Percentiles rank a stretch among this genome's conserved stretches.
Conservation (phyloP, 2,329 filamentous ascomycete genomes). For the Ophiocordyceps camponoti-leonardi region DNA sequence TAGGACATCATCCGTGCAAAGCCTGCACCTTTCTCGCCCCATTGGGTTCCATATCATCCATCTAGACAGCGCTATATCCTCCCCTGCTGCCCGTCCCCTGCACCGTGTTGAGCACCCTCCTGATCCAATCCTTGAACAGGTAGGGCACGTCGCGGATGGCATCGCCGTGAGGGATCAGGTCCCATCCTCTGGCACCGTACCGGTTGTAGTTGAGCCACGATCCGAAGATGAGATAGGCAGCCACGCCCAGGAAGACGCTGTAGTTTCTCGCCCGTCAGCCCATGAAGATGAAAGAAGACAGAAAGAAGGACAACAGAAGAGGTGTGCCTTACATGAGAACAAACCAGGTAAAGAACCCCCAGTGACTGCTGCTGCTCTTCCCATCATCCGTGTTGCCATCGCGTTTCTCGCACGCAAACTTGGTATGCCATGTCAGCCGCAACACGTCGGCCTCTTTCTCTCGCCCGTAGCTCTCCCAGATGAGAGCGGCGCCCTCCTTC, state of each 20-base stretch:
- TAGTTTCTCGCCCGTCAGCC: neutral
- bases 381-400: constrained; percentile 18
- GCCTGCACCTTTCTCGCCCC: too few relatives aligned
- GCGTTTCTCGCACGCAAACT: constrained; percentile 59
- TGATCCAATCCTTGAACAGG: constrained; percentile 72
- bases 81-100: constrained; percentile 72
- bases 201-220: constrained; percentile 99
- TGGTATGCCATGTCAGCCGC: constrained; percentile 70
- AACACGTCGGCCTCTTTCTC: constrained; percentile 45
- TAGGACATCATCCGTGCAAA: too few relatives aligned
- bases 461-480: constrained; percentile 56
- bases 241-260: constrained; percentile 69
- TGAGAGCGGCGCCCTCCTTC: constrained; percentile 44
- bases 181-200: constrained; percentile 89
- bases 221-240: constrained; percentile 89
- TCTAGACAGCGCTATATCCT: constrained; percentile 83
- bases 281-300: too few relatives aligned
- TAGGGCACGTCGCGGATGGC: constrained; percentile 86
- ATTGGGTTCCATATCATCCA: neutral
- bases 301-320: neutral
- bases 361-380: constrained; percentile 36
- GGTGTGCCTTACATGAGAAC: constrained; percentile 60
- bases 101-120: constrained; percentile 65
- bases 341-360: constrained; percentile 98
- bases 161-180: constrained; percentile 82